Evolutionary conservation across 306 rosid species (phyloP).

Genomic region (Dryas alaskensis): DNA sequence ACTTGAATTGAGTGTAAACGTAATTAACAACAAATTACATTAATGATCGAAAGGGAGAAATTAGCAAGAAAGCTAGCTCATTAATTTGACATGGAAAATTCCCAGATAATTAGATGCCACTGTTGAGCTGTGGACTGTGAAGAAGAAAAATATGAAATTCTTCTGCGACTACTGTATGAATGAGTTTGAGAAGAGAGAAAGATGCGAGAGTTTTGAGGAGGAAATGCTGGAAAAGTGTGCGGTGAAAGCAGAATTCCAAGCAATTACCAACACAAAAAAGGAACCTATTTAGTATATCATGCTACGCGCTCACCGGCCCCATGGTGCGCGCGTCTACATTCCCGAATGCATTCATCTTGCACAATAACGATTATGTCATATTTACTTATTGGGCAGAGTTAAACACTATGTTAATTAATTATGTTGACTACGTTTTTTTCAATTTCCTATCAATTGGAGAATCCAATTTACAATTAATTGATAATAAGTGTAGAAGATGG

Average conservation of each 20-base stretch:
- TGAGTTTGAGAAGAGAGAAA: neutral
- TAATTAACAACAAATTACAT: too few relatives aligned
- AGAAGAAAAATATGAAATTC: neutral
- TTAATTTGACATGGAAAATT: neutral
- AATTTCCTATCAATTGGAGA: too few relatives aligned
- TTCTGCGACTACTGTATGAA: neutral
- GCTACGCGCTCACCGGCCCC: neutral
- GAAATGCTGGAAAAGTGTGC: constrained; percentile 16
- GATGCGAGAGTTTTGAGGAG: constrained; percentile 18
- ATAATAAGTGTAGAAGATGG: too few relatives aligned
- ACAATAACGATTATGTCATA: too few relatives aligned
- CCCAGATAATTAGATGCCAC: neutral
- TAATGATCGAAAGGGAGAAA: too few relatives aligned
- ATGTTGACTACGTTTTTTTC: too few relatives aligned
- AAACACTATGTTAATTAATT: too few relatives aligned
- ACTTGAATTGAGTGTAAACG: too few relatives aligned
- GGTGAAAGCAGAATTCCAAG: neutral
- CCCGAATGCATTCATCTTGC: neutral
- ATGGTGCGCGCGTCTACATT: neutral
- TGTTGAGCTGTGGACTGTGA: neutral
- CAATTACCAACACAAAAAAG: neutral
- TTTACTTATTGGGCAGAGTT: too few relatives aligned
- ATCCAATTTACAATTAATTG: too few relatives aligned
- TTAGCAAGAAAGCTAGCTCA: too few relatives aligned
- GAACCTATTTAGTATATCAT: too few relatives aligned